Percentiles rank a stretch among this genome's conserved stretches.
Conservation (phyloP, 192 early-diverging fungal species). For the Linnemannia exigua region DNA sequence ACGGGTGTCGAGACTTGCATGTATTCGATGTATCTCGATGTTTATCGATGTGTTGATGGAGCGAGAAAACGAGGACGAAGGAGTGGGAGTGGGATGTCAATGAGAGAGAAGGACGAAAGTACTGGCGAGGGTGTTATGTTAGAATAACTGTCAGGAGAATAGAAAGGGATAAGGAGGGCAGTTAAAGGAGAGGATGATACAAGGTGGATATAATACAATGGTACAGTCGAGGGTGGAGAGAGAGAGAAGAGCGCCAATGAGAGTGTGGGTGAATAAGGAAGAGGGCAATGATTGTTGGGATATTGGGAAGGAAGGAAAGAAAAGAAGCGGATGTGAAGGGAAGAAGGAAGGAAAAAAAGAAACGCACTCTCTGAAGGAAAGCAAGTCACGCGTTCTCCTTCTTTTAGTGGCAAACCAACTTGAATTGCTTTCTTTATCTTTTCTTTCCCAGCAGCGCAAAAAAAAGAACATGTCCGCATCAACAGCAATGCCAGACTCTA, state of each 20-base stretch:
- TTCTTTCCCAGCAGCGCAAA: background rate
- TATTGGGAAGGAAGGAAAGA: background rate
- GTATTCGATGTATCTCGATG: too few relatives aligned
- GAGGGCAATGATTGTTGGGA: background rate
- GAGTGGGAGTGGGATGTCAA: background rate
- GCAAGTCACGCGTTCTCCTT: background rate
- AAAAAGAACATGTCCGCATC: constrained; percentile 8
- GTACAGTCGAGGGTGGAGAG: too few relatives aligned
- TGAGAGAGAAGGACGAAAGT: background rate
- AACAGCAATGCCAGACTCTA: background rate
- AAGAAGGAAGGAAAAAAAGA: too few relatives aligned
- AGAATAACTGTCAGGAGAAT: background rate
- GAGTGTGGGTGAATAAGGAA: background rate
- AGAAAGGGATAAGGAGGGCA: too few relatives aligned
- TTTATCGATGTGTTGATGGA: too few relatives aligned
- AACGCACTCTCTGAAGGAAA: too few relatives aligned
- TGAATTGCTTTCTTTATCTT: background rate
- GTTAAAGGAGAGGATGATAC: too few relatives aligned
- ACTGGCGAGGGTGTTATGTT: background rate
- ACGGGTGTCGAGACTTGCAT: constrained; percentile 54
- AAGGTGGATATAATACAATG: too few relatives aligned
- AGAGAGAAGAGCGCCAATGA: background rate
- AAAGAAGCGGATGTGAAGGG: background rate
- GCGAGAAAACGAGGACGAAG: background rate
- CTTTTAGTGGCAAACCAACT: background rate